phyloP scores from a whole-genome alignment of 306 rosid genomes.

The Begonia loranthoides region DNA sequence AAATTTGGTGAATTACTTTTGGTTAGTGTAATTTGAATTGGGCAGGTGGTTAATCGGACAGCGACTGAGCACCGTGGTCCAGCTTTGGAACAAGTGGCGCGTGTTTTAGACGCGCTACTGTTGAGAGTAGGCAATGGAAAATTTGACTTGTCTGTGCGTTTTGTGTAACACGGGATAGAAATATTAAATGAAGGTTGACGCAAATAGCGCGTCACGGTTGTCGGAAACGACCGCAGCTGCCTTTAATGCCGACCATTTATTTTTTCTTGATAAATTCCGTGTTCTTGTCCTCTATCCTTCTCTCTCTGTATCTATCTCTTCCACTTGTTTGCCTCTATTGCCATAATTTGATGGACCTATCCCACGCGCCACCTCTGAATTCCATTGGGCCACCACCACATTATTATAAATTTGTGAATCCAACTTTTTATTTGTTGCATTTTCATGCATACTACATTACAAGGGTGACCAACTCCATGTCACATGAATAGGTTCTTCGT shows the following conservation, averaged over 20 bases:
- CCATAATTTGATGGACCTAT: neutral
- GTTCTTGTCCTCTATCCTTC: constrained; percentile 12
- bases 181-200: constrained; percentile 29
- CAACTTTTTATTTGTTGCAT: no score
- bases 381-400: no score
- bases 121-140: neutral
- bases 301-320: no score
- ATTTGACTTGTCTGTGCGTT: neutral
- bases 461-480: no score
- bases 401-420: no score
- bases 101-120: neutral
- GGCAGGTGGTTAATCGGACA: no score
- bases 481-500: no score
- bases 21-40: constrained; percentile 9
- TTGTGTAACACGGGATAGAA: constrained; percentile 4
- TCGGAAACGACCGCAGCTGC: constrained; percentile 40
- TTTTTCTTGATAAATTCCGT: constrained; percentile 34
- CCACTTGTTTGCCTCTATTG: neutral
- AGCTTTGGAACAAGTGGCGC: neutral
- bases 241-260: constrained; percentile 46
- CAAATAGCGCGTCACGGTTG: constrained; percentile 35
- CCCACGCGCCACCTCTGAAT: constrained; percentile 20
- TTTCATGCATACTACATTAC: no score
- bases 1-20: constrained; percentile 4
- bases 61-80: no score